Conservation (phyloP, 768 basidiomycete genomes). For the Gautieria morchelliformis region DNA sequence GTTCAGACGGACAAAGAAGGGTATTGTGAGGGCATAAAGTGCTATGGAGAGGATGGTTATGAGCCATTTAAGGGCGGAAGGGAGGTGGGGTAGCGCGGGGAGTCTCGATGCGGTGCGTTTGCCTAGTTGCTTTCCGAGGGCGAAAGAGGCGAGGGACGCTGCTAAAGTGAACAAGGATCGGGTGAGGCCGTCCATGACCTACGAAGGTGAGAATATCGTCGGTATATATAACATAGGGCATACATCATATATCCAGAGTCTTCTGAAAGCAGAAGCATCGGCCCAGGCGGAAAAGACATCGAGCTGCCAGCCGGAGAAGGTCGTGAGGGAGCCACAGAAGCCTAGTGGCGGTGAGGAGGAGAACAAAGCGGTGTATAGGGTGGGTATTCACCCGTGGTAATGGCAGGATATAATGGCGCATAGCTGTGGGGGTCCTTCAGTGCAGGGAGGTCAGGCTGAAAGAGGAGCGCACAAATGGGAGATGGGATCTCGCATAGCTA, state of each 20-base stretch:
- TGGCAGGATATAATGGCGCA: slow-evolving; percentile 76
- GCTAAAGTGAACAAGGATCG: slow-evolving; percentile 72
- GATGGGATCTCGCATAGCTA: slow-evolving; percentile 64
- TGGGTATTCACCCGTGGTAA: slow-evolving; percentile 61
- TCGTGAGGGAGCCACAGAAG: slow-evolving; percentile 93
- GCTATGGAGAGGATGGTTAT: slow-evolving; percentile 49
- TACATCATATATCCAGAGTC: slow-evolving; percentile 66
- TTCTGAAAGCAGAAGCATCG: slow-evolving; percentile 45
- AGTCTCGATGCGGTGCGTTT: slow-evolving; percentile 30
- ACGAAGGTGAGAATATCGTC: neutral
- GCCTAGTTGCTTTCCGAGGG: slow-evolving; percentile 62
- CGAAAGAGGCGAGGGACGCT: slow-evolving; percentile 66
- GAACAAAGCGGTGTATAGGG: neutral
- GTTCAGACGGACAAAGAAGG: slow-evolving; percentile 71
- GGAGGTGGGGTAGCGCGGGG: slow-evolving; percentile 33
- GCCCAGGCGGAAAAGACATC: slow-evolving; percentile 83
- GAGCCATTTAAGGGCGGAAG: slow-evolving; percentile 35
- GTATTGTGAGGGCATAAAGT: slow-evolving; percentile 65
- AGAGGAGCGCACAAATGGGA: slow-evolving; percentile 58
- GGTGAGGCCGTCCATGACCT: slow-evolving; percentile 85
- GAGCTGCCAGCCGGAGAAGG: slow-evolving; percentile 92
- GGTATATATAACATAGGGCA: slow-evolving; percentile 17
- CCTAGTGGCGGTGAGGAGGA: slow-evolving; percentile 31
- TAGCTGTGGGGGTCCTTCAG: slow-evolving; percentile 42
- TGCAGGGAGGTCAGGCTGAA: neutral